A percentile compares a stretch with the other conserved stretches of the same genome.
phyloP scores from a whole-genome alignment of 2,329 filamentous ascomycete genomes.

The Exophiala sp. region DNA sequence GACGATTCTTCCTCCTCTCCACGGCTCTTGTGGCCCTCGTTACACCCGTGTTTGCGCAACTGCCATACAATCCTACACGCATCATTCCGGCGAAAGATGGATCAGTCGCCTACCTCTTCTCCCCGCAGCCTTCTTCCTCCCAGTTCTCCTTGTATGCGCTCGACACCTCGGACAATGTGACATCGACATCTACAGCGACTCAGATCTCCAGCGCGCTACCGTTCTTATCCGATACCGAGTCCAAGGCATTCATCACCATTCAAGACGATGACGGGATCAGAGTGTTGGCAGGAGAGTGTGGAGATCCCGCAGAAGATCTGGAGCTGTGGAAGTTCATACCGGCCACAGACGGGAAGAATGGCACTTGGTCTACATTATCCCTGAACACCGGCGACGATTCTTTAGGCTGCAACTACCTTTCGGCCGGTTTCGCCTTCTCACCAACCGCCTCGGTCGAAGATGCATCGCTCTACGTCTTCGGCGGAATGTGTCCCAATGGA shows the following conservation, averaged over 20 bases:
- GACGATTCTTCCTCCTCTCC: slow-evolving; percentile 9
- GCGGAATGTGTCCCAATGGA: slow-evolving; percentile 70
- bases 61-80: slow-evolving; percentile 73
- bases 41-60: slow-evolving; percentile 34
- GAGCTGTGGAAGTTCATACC: slow-evolving; percentile 64
- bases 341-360: slow-evolving; percentile 40
- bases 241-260: slow-evolving; percentile 60
- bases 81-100: slow-evolving; percentile 55
- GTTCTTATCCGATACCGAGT: slow-evolving; percentile 51
- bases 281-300: slow-evolving; percentile 69
- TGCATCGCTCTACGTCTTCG: slow-evolving; percentile 67
- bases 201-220: slow-evolving; percentile 48
- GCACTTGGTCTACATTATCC: slow-evolving; percentile 49
- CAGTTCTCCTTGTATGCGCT: slow-evolving; percentile 56
- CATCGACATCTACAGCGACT: slow-evolving; percentile 41
- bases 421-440: slow-evolving; percentile 62
- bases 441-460: slow-evolving; percentile 47
- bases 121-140: slow-evolving; percentile 46
- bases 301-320: slow-evolving; percentile 45
- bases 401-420: slow-evolving; percentile 52
- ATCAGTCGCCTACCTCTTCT: slow-evolving; percentile 64
- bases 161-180: slow-evolving; percentile 56
- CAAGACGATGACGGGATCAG: slow-evolving; percentile 60
- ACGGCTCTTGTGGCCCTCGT: slow-evolving; percentile 18
- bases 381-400: slow-evolving; percentile 34